Percentiles rank a stretch among this genome's conserved stretches.
These are phyloP conservation scores for Fomitopsis palustris DNA, from an alignment of 1,284 basidiomycete genomes.

Conservation along the genomic window DNA sequence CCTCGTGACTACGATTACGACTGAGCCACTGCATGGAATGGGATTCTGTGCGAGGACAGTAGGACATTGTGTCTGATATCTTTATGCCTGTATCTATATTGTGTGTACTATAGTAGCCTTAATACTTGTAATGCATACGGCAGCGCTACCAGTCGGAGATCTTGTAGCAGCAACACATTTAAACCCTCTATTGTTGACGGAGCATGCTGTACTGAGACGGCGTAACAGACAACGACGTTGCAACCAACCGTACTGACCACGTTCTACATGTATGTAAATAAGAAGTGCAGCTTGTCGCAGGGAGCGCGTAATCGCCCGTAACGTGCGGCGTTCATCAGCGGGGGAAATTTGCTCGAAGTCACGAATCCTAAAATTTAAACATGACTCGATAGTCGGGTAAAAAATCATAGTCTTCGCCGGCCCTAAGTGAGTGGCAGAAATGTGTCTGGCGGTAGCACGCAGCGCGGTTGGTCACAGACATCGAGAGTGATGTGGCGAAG, in stretches of 20 bases:
- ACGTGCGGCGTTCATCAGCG: neutral
- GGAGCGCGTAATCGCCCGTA: neutral
- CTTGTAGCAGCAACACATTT: too few relatives aligned
- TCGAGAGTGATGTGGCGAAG: neutral
- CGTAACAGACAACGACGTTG: too few relatives aligned
- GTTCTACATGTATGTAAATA: too few relatives aligned
- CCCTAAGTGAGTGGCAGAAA: too few relatives aligned
- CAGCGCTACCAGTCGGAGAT: too few relatives aligned
- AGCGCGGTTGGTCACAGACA: neutral
- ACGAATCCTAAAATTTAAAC: neutral
- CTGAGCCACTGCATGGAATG: neutral
- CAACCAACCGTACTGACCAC: too few relatives aligned
- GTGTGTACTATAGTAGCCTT: slow-evolving; percentile 20
- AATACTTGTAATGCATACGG: neutral
- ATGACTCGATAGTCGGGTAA: neutral
- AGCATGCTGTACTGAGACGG: too few relatives aligned
- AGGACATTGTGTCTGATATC: slow-evolving; percentile 13
- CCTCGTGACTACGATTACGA: slow-evolving; percentile 21
- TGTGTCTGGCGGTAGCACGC: neutral
- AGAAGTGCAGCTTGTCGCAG: too few relatives aligned
- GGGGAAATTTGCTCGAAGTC: neutral
- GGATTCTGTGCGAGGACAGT: neutral
- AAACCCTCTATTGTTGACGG: too few relatives aligned
- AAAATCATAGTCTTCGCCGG: too few relatives aligned
- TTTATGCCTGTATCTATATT: slow-evolving; percentile 25